phyloP scores from a whole-genome alignment of 2,329 filamentous ascomycete genomes.

The Tolypocladium nubicola region DNA sequence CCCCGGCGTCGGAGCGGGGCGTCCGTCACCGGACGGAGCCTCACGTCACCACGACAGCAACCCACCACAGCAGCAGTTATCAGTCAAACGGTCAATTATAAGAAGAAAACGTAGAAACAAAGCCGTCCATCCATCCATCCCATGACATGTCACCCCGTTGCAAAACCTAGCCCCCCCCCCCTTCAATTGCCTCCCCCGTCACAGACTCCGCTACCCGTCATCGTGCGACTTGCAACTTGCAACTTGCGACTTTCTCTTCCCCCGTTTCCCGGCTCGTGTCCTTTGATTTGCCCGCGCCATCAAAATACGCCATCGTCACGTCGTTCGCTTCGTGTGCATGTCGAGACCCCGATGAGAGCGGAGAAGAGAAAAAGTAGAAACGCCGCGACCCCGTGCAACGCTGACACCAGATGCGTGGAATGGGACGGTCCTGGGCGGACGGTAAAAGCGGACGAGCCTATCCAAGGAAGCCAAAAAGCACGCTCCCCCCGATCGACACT shows the following conservation, averaged over 20 bases:
- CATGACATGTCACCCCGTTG: background rate
- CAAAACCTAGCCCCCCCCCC: background rate
- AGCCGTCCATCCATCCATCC: background rate
- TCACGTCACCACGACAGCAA: too few species aligned
- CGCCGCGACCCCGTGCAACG: background rate
- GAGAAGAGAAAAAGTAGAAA: background rate
- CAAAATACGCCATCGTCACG: constrained; percentile 11
- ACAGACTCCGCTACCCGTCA: too few species aligned
- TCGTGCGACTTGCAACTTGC: too few species aligned
- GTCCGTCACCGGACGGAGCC: background rate
- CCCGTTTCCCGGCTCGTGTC: background rate
- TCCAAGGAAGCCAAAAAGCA: background rate
- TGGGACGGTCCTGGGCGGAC: background rate
- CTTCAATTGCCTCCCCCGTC: too few species aligned
- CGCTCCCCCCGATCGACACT: background rate
- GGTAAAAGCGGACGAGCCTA: background rate
- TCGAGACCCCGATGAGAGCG: background rate
- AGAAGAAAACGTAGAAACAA: background rate
- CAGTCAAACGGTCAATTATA: background rate
- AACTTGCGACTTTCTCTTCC: too few species aligned
- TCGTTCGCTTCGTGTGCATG: constrained; percentile 8
- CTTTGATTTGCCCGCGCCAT: background rate
- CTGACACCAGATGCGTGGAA: background rate
- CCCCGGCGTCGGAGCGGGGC: background rate
- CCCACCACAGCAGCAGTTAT: background rate